Conservation (phyloP, 495 filamentous ascomycete species). For the Aspergillus taichungensis region DNA sequence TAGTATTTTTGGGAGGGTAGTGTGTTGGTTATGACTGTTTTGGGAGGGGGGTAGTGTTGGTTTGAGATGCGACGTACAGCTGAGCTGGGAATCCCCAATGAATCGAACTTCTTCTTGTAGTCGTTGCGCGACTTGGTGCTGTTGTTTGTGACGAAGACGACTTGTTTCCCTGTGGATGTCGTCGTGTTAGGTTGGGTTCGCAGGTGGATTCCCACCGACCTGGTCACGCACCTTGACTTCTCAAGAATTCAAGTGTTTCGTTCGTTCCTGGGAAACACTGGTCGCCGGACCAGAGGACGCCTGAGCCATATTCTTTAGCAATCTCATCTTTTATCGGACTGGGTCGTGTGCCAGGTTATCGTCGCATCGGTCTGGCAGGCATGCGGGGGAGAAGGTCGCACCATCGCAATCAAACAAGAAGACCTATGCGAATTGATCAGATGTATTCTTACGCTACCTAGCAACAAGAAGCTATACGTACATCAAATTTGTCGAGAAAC, state of each 20-base stretch:
- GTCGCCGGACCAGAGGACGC: constrained; percentile 93
- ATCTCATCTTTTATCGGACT: background rate
- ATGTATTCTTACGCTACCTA: background rate
- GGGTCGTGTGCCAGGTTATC: too few relatives aligned
- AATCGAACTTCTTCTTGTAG: constrained; percentile 85
- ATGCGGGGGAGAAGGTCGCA: constrained; percentile 30
- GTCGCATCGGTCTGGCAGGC: constrained; percentile 7
- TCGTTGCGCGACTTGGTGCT: constrained; percentile 90
- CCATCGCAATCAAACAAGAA: constrained; percentile 98
- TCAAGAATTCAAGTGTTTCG: constrained; percentile 74
- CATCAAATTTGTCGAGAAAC: constrained; percentile 87
- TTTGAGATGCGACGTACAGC: constrained; percentile 33
- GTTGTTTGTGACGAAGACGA: constrained; percentile 98
- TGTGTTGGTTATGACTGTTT: background rate
- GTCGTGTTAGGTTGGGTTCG: background rate
- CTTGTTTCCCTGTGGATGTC: constrained; percentile 62
- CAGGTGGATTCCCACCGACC: background rate
- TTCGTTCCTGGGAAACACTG: constrained; percentile 73
- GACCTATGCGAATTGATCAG: constrained; percentile 44
- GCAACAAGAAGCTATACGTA: constrained; percentile 38
- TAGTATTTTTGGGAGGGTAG: background rate
- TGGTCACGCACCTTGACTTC: constrained; percentile 55
- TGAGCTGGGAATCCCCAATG: constrained; percentile 67
- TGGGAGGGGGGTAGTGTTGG: background rate
- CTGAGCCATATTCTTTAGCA: constrained; percentile 41